Percentiles rank a stretch among this genome's conserved stretches.
phyloP scores from a whole-genome alignment of 805 yeast species.

The Priceomyces haplophilus region DNA sequence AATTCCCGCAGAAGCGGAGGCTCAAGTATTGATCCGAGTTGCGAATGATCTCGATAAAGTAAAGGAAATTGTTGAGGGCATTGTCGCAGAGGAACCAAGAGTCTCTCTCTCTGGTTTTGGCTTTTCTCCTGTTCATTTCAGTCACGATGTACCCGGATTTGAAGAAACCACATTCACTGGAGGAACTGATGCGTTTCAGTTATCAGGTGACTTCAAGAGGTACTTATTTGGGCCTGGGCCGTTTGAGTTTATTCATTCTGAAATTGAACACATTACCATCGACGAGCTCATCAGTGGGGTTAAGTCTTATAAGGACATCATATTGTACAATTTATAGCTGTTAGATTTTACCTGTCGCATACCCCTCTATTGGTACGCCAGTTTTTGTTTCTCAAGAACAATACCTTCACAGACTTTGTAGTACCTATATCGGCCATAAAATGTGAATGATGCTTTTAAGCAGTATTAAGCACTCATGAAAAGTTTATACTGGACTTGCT shows the following conservation, averaged over 20 bases:
- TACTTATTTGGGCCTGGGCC: constrained; percentile 69
- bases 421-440: too few species aligned
- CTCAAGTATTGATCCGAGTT: constrained; percentile 50
- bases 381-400: too few species aligned
- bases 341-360: neutral
- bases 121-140: constrained; percentile 2
- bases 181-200: constrained; percentile 41
- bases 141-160: constrained; percentile 4
- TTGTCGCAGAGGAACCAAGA: constrained; percentile 27
- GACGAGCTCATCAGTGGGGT: constrained; percentile 49
- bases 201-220: constrained; percentile 24
- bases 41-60: constrained; percentile 46
- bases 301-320: constrained; percentile 49
- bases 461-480: too few species aligned
- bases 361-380: too few species aligned
- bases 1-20: constrained; percentile 55
- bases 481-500: too few species aligned
- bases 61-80: constrained; percentile 29
- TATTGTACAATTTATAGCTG: constrained; percentile 18
- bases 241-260: constrained; percentile 59
- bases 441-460: too few species aligned
- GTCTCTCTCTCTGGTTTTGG: constrained; percentile 15
- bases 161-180: constrained; percentile 45
- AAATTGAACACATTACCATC: constrained; percentile 49
- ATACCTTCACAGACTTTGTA: too few species aligned